phyloP scores from a whole-genome alignment of 208 protist species.

The Trypanosoma avium region DNA sequence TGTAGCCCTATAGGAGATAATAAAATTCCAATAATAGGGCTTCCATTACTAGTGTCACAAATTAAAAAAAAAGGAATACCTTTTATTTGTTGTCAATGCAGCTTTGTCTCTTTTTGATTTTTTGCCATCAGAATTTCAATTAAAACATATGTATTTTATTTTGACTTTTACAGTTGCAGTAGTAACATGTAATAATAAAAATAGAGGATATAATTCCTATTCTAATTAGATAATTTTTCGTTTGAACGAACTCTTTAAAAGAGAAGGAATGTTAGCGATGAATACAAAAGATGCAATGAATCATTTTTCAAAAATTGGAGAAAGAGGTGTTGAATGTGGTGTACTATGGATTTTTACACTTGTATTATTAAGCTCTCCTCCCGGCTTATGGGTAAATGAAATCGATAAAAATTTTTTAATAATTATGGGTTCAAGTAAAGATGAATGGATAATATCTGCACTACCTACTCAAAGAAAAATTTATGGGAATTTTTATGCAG shows the following conservation, averaged over 20 bases:
- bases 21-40: neutral
- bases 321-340: neutral
- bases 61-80: neutral
- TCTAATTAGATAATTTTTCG: neutral
- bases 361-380: neutral
- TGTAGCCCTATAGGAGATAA: neutral
- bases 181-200: neutral
- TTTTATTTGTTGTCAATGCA: neutral
- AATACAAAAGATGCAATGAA: neutral
- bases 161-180: neutral
- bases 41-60: neutral
- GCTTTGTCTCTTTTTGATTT: neutral
- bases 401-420: neutral
- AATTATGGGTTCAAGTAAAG: neutral
- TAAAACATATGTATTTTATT: neutral
- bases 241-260: neutral
- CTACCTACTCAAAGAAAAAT: neutral
- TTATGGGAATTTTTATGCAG: neutral
- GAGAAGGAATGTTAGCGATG: too few relatives aligned
- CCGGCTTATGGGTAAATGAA: neutral
- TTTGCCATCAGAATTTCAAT: neutral
- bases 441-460: neutral
- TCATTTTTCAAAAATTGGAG: neutral
- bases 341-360: constrained; percentile 1
- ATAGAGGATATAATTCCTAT: too few relatives aligned